Base-by-base conservation (phyloP, 139 green algal genomes). In the Chlamydomonas applanata region DNA sequence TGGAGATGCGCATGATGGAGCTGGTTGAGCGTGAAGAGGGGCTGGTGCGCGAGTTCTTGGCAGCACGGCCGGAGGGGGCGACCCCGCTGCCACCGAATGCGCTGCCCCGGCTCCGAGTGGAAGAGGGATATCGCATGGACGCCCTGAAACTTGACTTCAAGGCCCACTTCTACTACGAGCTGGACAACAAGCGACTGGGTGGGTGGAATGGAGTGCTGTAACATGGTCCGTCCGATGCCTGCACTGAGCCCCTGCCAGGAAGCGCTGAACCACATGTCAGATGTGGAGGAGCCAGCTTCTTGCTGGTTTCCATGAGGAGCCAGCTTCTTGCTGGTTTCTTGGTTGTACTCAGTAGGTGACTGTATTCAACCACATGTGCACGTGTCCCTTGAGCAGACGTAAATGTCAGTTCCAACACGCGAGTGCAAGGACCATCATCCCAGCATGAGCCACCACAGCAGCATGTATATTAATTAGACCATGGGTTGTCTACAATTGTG, bases 1-100 rank as follows among this genome's bases (percentile, higher is more conserved):
- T 73, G 67, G 67, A 73, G 67, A 34, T 45, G 67, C 67, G 67
- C 27, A 52, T 73, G 45, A 29, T 19, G 27, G 45, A 73, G 67
- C 44, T 73, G 67, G 34, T 49, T 7, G 40, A 49, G 40, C 40
- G 40, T 11, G 40, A 49, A 11, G 40, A 49, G 40, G 40, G 7
- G 7, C 40, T 49, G 7, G 40, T 49, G 40, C 40, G 40, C 40
- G 40, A 49, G 40, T 49, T 49, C 40, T 11, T 49, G 40, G 40
- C 40, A n/a, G n/a, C 40, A 49, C 7, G 11, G 11, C 7, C 40
- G 30, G 5, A 52, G 61, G 32, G 2, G 30, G 20, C 20, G 9
- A 17, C 25, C 20, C 64, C 64, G 4, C 3, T 34, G 7, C 40
- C 40, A 11, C 40, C 40, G 7, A 19, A 7, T 19, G 40, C 40